Evolutionary conservation across 495 filamentous ascomycete genomes (phyloP).

Genomic region (Aspergillus kassunensis): DNA sequence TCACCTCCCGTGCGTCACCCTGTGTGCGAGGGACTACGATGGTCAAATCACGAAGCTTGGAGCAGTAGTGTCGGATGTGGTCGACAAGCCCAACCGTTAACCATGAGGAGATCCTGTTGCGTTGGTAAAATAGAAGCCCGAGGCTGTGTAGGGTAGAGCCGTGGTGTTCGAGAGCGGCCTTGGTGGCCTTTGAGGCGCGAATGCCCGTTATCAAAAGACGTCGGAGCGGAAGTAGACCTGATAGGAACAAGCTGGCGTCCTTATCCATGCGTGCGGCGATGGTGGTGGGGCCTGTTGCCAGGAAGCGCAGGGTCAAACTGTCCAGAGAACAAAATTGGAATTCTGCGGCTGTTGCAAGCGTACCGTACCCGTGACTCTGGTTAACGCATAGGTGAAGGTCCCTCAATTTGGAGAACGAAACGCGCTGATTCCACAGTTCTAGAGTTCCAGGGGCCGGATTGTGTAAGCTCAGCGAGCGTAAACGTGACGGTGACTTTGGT

Average conservation of each 20-base stretch:
- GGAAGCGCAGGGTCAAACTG: neutral
- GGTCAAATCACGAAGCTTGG: neutral
- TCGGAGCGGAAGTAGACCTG: neutral
- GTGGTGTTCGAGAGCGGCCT: neutral
- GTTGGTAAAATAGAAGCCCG: neutral
- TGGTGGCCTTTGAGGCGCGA: neutral
- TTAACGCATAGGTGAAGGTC: neutral
- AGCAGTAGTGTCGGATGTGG: neutral
- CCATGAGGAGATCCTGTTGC: neutral
- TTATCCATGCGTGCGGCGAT: neutral
- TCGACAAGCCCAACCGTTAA: neutral
- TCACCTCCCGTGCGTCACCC: neutral
- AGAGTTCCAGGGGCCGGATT: neutral
- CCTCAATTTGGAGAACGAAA: neutral
- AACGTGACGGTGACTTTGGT: neutral
- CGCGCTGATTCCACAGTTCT: neutral
- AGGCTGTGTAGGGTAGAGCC: neutral
- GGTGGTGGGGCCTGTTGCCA: neutral
- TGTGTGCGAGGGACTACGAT: constrained; percentile 1
- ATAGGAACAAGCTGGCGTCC: neutral
- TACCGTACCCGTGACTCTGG: neutral
- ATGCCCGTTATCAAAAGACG: neutral
- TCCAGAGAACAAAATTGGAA: neutral
- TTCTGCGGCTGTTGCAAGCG: neutral
- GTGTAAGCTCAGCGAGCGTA: neutral